Evolutionary conservation across 345 rosid species (phyloP), one percentile per base, ranked within the genome.

Genomic region (Firmiana major): DNA sequence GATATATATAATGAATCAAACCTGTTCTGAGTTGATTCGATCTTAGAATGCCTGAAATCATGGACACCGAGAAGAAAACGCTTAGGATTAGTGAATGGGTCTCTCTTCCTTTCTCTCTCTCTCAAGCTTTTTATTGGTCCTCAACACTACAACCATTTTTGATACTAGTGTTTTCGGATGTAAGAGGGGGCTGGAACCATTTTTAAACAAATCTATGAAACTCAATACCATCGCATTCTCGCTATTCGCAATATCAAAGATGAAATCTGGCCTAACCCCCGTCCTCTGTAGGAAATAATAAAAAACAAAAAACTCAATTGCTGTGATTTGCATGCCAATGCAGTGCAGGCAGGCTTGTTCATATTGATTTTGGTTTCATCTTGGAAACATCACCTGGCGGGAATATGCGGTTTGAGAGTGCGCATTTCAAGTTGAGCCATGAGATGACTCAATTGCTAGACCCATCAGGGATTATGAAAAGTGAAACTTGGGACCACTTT

Each of bases 401-500:
- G 60, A 97, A 97, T 82, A 92, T 94, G 98, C 88, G 97, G 49
- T 97, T 97, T 40, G 99, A 97, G 86, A 97, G 92, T 78, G 99
- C 98, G 26, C 97, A 97, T 85, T 94, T 97, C 87, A 97, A 97
- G 83, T 86, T 97, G 87, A 97, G 98, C 88, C 98, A 97, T 67
- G 99, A 97, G 86, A 94, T 97, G 99, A 97, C 99, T 63, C 99
- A 97, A 58, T 84, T 97, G 66, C 86, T 92, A 51, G 98, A 97
- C 64, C 99, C 98, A 7, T 92, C 98, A 0, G 96, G 97, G 55
- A 88, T 84, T 65, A 91, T 97, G 98, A 97, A 94, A 83, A 94
- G 99, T 77, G 95, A 94, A 53, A 90, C 93, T 16, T 91, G 98
- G 99, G 66, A 84, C 48, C 89, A 82, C 16, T 97, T 94, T 65